phyloP scores from a whole-genome alignment of 2,329 filamentous ascomycete species.

The Proliferodiscus dingleyae region DNA sequence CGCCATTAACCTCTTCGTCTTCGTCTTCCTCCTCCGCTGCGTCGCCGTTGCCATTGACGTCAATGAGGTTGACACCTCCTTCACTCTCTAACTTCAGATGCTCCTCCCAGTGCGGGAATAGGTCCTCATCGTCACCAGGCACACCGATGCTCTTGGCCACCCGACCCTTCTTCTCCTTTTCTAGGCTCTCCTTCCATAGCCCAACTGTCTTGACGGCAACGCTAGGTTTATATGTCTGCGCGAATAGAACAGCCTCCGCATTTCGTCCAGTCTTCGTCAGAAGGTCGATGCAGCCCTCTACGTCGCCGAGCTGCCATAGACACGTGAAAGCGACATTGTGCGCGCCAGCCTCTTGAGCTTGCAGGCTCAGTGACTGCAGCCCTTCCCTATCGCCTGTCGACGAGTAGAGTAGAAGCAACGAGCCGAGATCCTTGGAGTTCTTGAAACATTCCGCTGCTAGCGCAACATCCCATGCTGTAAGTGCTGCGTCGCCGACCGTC shows the following conservation, averaged over 20 bases:
- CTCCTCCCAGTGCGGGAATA: conserved; percentile 96
- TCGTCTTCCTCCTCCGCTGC: conserved; percentile 16
- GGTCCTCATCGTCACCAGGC: conserved; percentile 75
- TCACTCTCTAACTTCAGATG: conserved; percentile 78
- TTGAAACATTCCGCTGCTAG: conserved; percentile 92
- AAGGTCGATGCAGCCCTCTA: conserved; percentile 75
- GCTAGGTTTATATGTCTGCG: conserved; percentile 93
- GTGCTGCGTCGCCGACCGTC: conserved; percentile 86
- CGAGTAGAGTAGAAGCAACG: conserved; percentile 80
- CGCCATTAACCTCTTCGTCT: conserved; percentile 17
- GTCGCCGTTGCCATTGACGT: conserved; percentile 22
- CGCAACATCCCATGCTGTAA: conserved; percentile 78
- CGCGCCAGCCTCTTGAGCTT: conserved; percentile 70
- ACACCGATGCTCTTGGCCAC: conserved; percentile 79
- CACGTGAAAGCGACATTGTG: conserved; percentile 94
- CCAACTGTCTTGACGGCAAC: conserved; percentile 61
- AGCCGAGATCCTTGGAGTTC: conserved; percentile 85
- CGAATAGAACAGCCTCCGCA: conserved; percentile 84
- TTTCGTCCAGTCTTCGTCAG: conserved; percentile 72
- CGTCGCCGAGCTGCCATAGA: conserved; percentile 80
- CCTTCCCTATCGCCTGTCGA: conserved; percentile 77
- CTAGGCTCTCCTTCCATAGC: conserved; percentile 77
- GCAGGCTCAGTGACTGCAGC: conserved; percentile 63
- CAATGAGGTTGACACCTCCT: conserved; percentile 38
- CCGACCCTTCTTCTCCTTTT: conserved; percentile 79